These are phyloP conservation scores for Panaeolus papilionaceus DNA, from an alignment of 768 basidiomycete species.

Conservation along the genomic window DNA sequence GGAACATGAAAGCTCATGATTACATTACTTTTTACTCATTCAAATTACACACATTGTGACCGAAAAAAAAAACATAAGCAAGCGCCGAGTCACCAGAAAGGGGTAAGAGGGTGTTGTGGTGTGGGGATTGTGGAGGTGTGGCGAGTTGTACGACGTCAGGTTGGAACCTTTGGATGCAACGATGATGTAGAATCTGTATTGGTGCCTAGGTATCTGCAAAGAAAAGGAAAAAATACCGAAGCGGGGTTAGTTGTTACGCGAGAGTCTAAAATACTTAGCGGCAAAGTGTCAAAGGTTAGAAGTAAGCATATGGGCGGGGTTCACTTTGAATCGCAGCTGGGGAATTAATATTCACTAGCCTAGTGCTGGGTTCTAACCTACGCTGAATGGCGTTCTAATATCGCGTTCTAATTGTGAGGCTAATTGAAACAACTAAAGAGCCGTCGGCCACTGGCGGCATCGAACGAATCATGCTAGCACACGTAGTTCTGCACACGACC, in stretches of 20 bases:
- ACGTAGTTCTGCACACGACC: neutral
- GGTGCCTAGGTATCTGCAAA: no score
- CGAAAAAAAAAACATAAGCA: neutral
- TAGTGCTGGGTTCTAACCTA: neutral
- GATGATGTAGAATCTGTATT: neutral
- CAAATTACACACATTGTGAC: neutral
- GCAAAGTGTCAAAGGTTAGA: neutral
- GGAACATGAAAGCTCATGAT: neutral
- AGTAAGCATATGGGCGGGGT: neutral
- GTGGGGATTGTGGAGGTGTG: constrained; percentile 5
- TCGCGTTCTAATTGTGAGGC: neutral
- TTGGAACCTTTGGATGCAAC: neutral
- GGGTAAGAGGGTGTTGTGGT: neutral
- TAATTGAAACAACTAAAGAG: neutral
- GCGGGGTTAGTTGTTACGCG: neutral
- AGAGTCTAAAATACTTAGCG: neutral
- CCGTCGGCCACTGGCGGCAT: neutral
- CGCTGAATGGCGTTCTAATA: neutral
- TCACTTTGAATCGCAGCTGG: neutral
- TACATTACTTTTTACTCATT: neutral
- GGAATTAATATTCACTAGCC: neutral
- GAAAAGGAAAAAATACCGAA: neutral
- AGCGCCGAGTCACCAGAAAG: neutral
- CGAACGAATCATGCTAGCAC: neutral
- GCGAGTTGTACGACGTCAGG: neutral